Evolutionary conservation across 257 asterid genomes (phyloP), one percentile per base, ranked within the genome.

Genomic region (Haberlea rhodopensis): DNA sequence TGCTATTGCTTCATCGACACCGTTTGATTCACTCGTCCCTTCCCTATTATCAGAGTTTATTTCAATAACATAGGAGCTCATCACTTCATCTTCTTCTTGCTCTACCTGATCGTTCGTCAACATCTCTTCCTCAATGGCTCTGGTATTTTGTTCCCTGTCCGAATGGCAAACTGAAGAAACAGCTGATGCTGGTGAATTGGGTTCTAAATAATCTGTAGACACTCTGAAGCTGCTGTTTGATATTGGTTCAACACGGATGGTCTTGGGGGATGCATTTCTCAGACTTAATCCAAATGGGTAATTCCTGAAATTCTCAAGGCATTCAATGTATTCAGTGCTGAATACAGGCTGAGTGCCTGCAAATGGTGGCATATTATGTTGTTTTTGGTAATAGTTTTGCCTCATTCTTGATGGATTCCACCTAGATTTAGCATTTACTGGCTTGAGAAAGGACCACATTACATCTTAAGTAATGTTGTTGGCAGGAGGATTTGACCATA

Each of bases 1-100:
- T 0, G 92, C 96, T 57, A 86, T 86, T 11, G 95, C 95, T 69
- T 89, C 96, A 75, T 86, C 88, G 0, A 89, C 83, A 21, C 86
- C 87, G 16, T 82, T 85, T 7, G 89, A 81, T 63, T 89, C 92
- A 21, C 76, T 80, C 1, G 68, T 62, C 34, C 70, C 86, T 37
- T 82, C 91, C 64, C 82, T 79, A 54, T 64, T 49, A 21, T 70
- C 84, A 8, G 84, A 72, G 56, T 68, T 83, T 72, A 89, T 82
- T 78, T 89, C 90, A 48, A 86, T 89, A 27, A 89, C 92, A 77
- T 82, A 86, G 18, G 95, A 86, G 67, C 88, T 82, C 84, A 77
- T 79, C 9, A 40, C 84, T 46, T 89, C 95, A 71, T 86, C 85
- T 32, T 85, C 88, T 0, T 78, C 85, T 26, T 66, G 66, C 51